Evolutionary conservation across 2,329 filamentous ascomycete genomes (phyloP).

Genomic region (Arthrobotrys sphaeroides): DNA sequence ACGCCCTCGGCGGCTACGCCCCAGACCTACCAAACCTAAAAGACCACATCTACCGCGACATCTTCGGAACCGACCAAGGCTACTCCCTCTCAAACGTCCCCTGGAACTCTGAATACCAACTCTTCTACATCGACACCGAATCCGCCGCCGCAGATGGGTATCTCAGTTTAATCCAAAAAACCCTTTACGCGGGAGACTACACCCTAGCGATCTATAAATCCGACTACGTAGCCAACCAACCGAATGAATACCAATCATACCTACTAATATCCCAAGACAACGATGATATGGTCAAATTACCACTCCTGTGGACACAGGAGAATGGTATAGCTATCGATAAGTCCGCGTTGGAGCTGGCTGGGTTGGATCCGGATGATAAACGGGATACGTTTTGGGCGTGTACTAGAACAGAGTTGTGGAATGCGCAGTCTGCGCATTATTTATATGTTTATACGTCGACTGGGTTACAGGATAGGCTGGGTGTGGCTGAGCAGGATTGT

Average conservation of each 20-base stretch:
- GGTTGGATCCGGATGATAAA: not conserved
- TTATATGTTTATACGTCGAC: not conserved
- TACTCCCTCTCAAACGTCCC: not conserved
- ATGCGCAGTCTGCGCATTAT: not conserved
- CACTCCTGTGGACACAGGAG: not conserved
- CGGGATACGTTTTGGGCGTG: constrained; percentile 1
- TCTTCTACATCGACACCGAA: not conserved
- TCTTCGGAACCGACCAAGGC: not conserved
- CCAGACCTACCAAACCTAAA: not conserved
- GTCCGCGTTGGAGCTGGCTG: not conserved
- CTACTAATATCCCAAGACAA: too few relatives aligned
- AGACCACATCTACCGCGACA: not conserved
- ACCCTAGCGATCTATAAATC: not conserved
- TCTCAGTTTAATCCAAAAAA: not conserved
- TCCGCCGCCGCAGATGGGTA: not conserved
- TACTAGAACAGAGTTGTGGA: not conserved
- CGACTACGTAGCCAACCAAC: not conserved
- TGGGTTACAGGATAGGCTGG: not conserved
- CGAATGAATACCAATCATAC: not conserved
- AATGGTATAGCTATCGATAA: not conserved
- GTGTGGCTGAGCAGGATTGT: not conserved
- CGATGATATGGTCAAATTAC: too few relatives aligned
- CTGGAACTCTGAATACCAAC: not conserved
- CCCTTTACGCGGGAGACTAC: not conserved
- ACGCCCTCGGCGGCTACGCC: not conserved